Base-by-base conservation (phyloP, 305 asterid genomes). In the Plantago coronopus region DNA sequence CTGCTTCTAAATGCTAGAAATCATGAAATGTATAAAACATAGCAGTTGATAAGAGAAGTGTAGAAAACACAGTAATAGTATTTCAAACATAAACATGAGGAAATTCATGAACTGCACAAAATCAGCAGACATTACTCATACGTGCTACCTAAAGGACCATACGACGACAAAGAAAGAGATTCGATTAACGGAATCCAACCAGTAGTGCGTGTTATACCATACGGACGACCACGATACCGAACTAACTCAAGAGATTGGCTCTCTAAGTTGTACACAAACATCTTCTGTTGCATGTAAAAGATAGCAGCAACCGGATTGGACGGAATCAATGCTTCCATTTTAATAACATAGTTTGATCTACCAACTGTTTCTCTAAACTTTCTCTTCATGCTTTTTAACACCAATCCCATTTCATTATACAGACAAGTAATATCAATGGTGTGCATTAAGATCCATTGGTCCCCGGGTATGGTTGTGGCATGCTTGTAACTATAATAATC, bases 371-470 rank as follows among this genome's bases (percentile, higher is more conserved):
- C 25, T 16, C 21, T 21, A 27, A 16, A n/a, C 25, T n/a, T 27
- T 31, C 1, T 17, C 17, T 31, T 55, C 47, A 16, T 27, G 45
- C 21, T 17, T 20, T n/a, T 7, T 17, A 31, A 29, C n/a, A 23
- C 2, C 57, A 51, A 51, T 21, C 12, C 2, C 25, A 55, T 55
- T 15, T 55, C 44, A 2, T 17, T 11, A 21, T 43, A 12, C 47
- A 55, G 3, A 4, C 17, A 31, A 40, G 7, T 15, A 14, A 17
- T n/a, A 29, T 31, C 17, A 17, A 57, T 57, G 11, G 7, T 57
- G 62, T 57, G 31, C 62, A 57, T 57, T 22, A 57, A 37, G 7
- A 37, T 20, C 62, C 62, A 57, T 38, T 57, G 27, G 13, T 14
- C 7, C 16, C 16, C 29, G 3, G 18, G n/a, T 27, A 57, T 57